These are phyloP conservation scores for Aureobasidium sp. DNA, from an alignment of 2,329 filamentous ascomycete species.

Conservation along the genomic window DNA sequence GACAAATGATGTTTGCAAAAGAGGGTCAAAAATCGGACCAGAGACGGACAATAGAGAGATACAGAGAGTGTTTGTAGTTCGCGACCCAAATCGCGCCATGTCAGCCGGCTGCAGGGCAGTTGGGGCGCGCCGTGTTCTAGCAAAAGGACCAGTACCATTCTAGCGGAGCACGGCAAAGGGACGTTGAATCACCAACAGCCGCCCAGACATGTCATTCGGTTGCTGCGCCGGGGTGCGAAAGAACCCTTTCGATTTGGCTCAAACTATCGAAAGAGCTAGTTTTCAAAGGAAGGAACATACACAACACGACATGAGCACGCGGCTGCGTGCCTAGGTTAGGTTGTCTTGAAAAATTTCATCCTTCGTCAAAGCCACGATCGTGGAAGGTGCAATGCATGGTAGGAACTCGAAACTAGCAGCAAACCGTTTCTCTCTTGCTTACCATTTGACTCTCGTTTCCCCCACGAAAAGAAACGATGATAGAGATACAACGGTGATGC, in stretches of 20 bases:
- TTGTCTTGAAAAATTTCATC: neutral
- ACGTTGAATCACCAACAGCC: neutral
- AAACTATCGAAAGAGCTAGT: neutral
- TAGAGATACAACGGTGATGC: neutral
- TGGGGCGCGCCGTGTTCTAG: neutral
- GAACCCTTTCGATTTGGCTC: neutral
- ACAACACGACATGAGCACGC: no score
- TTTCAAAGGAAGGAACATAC: neutral
- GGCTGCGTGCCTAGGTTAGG: neutral
- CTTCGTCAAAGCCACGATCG: neutral
- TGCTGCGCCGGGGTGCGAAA: neutral
- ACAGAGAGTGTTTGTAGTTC: neutral
- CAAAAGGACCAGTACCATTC: neutral
- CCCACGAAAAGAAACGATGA: neutral
- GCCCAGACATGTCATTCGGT: neutral
- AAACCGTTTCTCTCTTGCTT: neutral
- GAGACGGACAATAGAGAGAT: neutral
- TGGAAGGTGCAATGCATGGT: neutral
- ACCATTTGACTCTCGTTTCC: neutral
- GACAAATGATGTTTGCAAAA: neutral
- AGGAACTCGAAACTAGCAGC: neutral
- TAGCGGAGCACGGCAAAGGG: neutral
- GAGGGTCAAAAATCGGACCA: neutral
- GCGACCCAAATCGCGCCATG: neutral
- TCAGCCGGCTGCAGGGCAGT: neutral